phyloP scores from a whole-genome alignment of 495 filamentous ascomycete species.

The Penicillium ucsense region DNA sequence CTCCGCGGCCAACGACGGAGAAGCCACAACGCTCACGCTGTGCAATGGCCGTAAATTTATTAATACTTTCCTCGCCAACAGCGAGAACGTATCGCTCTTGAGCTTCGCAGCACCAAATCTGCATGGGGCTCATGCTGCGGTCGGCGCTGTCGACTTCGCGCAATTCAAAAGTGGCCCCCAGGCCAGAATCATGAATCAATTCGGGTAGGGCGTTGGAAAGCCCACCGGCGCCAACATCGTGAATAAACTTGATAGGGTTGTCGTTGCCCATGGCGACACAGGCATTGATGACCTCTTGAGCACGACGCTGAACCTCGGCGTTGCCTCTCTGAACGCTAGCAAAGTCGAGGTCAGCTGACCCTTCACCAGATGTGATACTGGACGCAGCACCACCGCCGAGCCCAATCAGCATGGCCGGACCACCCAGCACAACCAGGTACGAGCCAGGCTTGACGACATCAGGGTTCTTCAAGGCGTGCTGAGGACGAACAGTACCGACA shows the following conservation, averaged over 20 bases:
- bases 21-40: conserved; percentile 84
- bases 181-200: conserved; percentile 80
- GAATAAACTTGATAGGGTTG: conserved; percentile 91
- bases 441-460: conserved; percentile 70
- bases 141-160: conserved; percentile 87
- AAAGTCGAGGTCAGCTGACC: conserved; percentile 84
- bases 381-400: conserved; percentile 92
- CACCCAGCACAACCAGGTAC: conserved; percentile 84
- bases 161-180: conserved; percentile 83
- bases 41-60: conserved; percentile 75
- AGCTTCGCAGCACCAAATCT: conserved; percentile 96
- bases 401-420: conserved; percentile 95
- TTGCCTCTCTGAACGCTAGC: conserved; percentile 89
- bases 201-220: conserved; percentile 90
- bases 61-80: conserved; percentile 67
- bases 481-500: conserved; percentile 87
- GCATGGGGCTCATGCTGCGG: conserved; percentile 80
- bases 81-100: conserved; percentile 91
- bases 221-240: conserved; percentile 93
- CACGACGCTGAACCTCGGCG: conserved; percentile 87
- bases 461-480: conserved; percentile 77
- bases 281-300: conserved; percentile 93
- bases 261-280: conserved; percentile 73
- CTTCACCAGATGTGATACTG: conserved; percentile 79
- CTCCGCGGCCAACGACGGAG: conserved; percentile 79